Conservation (phyloP, 345 rosid species). For the Cardiospermum halicacabum region DNA sequence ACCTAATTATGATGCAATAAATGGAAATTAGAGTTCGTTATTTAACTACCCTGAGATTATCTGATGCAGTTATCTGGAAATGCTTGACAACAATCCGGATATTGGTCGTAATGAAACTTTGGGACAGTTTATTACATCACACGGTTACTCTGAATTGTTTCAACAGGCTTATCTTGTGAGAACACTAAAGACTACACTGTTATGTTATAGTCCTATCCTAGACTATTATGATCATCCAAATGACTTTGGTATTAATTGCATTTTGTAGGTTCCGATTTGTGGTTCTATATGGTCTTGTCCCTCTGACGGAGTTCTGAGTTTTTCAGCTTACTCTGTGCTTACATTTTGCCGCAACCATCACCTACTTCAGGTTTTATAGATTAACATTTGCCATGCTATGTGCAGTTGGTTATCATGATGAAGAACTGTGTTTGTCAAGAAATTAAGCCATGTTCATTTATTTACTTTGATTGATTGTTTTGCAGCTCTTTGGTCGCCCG, state of each 20-base stretch:
- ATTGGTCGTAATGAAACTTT: constrained; percentile 58
- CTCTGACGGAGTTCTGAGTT: neutral
- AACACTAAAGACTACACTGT: neutral
- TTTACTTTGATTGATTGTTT: too few species aligned
- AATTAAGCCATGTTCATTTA: too few species aligned
- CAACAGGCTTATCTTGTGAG: constrained; percentile 86
- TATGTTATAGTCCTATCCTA: neutral
- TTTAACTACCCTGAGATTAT: neutral
- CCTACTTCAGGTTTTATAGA: neutral
- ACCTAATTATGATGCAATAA: neutral
- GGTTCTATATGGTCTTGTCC: constrained; percentile 3
- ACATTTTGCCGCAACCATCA: constrained; percentile 1
- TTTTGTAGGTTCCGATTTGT: neutral
- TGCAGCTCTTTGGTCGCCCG: constrained; percentile 80
- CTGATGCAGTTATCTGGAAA: constrained; percentile 50
- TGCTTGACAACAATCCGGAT: constrained; percentile 59
- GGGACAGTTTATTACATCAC: constrained; percentile 54
- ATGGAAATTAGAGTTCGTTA: neutral
- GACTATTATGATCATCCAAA: neutral
- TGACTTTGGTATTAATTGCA: neutral
- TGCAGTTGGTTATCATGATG: too few species aligned
- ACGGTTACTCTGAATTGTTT: constrained; percentile 77
- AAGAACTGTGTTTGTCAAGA: too few species aligned
- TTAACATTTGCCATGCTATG: neutral
- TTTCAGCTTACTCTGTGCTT: neutral